phyloP scores from a whole-genome alignment of 768 basidiomycete genomes.

The Termitomyces sp. region DNA sequence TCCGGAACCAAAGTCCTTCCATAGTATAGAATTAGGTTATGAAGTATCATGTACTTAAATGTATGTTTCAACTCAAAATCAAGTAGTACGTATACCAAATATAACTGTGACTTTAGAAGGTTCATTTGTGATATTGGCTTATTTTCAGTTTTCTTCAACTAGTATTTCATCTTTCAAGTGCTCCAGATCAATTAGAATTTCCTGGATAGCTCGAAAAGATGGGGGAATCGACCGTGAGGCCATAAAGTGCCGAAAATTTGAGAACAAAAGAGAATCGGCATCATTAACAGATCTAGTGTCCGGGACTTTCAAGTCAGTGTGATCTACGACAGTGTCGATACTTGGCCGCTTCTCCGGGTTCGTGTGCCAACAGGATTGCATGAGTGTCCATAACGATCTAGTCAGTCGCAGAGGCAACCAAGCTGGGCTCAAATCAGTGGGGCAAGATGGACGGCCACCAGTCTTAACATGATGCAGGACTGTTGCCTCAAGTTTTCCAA shows the following conservation, averaged over 20 bases:
- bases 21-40: no score
- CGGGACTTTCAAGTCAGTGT: background rate
- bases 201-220: background rate
- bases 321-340: background rate
- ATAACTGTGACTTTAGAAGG: background rate
- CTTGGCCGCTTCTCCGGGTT: background rate
- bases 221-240: background rate
- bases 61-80: no score
- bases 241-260: background rate
- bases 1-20: no score
- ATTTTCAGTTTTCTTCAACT: background rate
- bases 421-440: background rate
- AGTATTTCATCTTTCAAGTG: background rate
- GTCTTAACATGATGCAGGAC: slow-evolving; percentile 17
- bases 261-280: background rate
- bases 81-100: no score
- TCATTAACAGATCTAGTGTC: background rate
- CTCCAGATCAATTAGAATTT: background rate
- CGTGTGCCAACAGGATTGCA: background rate
- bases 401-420: background rate
- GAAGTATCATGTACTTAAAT: no score
- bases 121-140: background rate
- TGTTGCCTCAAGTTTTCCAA: slow-evolving; percentile 14
- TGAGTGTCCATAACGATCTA: background rate
- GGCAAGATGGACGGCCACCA: slow-evolving; percentile 17